A percentile compares a stretch with the other conserved stretches of the same genome.
Conservation (phyloP, 2,329 filamentous ascomycete species). For the Calonectria henricotiae region DNA sequence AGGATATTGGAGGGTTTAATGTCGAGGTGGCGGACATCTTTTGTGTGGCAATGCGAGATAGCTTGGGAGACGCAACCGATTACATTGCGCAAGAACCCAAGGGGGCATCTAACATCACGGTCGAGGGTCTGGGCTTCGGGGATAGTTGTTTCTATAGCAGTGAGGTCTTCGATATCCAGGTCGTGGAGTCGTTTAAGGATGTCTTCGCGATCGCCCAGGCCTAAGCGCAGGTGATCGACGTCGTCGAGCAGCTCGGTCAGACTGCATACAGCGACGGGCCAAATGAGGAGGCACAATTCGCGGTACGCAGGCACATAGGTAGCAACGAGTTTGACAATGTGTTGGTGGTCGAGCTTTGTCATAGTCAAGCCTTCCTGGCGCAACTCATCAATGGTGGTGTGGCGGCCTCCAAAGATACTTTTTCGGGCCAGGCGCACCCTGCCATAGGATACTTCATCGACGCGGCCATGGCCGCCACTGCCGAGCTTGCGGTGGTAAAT, state of each 20-base stretch:
- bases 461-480: conserved; percentile 62
- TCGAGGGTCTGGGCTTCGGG: conserved; percentile 44
- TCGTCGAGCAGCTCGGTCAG: conserved; percentile 63
- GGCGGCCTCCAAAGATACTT: conserved; percentile 59
- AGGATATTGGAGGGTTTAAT: conserved; percentile 68
- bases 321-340: conserved; percentile 66
- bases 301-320: conserved; percentile 62
- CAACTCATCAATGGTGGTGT: conserved; percentile 60
- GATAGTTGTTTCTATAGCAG: conserved; percentile 55
- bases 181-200: conserved; percentile 59
- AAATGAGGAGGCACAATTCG: conserved; percentile 65
- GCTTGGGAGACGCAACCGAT: conserved; percentile 65
- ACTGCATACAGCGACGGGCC: conserved; percentile 66
- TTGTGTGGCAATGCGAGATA: conserved; percentile 61
- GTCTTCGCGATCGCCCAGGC: conserved; percentile 61
- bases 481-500: conserved; percentile 59
- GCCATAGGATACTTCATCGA: conserved; percentile 62
- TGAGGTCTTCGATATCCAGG: conserved; percentile 60
- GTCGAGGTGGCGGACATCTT: conserved; percentile 64
- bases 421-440: conserved; percentile 65
- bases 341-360: conserved; percentile 65
- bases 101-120: conserved; percentile 55
- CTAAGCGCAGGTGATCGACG: conserved; percentile 60
- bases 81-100: conserved; percentile 62
- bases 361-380: conserved; percentile 66